Evolutionary conservation across 108 stramenopile species (phyloP).

Genomic region (Pinguiococcus pyrenoidosus): DNA sequence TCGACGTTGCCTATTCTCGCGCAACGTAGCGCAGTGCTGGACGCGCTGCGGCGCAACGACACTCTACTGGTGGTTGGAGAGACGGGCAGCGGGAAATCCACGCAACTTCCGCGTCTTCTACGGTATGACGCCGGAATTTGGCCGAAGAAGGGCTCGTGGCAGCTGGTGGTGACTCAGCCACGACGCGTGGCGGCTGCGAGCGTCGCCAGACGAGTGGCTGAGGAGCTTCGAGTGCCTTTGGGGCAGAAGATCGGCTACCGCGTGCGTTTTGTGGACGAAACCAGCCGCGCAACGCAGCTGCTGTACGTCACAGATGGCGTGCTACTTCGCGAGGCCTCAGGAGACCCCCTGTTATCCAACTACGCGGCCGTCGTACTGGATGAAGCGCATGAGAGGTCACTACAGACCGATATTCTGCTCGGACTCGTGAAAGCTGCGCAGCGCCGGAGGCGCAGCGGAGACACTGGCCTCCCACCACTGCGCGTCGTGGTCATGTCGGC

Average conservation of each 20-base stretch:
- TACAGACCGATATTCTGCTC: slow-evolving; percentile 90
- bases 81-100: slow-evolving; percentile 72
- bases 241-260: slow-evolving; percentile 4
- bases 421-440: slow-evolving; percentile 64
- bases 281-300: neutral
- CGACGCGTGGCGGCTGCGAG: slow-evolving; percentile 28
- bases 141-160: neutral
- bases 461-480: too few species aligned
- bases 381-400: slow-evolving; percentile 88
- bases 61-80: slow-evolving; percentile 75
- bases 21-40: too few species aligned
- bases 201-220: slow-evolving; percentile 16
- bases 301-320: slow-evolving; percentile 89
- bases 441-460: slow-evolving; percentile 43
- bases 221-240: slow-evolving; percentile 4
- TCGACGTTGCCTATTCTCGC: slow-evolving; percentile 25
- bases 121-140: slow-evolving; percentile 22
- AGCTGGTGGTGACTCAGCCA: slow-evolving; percentile 22
- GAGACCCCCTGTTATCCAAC: slow-evolving; percentile 47
- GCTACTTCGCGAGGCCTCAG: slow-evolving; percentile 80
- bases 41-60: too few species aligned
- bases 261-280: neutral
- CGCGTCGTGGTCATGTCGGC: slow-evolving; percentile 91
- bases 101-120: slow-evolving; percentile 70
- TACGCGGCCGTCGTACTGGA: slow-evolving; percentile 82